Evolutionary conservation across 2,329 filamentous ascomycete species (phyloP), one percentile per base, ranked within the genome.

Genomic region (Scopulariopsis brevicaulis): DNA sequence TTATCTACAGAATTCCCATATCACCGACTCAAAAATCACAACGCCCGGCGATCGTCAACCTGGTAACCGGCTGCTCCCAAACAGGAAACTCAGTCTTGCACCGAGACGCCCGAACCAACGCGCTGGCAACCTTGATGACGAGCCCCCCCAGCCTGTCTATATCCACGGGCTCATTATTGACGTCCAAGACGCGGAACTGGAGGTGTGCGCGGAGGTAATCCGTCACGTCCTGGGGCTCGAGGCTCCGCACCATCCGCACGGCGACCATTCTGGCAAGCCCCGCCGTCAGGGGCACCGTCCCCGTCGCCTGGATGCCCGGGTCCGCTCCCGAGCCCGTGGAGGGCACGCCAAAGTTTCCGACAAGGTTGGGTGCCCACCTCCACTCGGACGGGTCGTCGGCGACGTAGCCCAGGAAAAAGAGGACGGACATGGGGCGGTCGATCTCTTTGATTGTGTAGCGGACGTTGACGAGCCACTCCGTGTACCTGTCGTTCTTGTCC

Each of bases 401-500:
- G 1, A 75, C 71, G 2, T 75, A 67, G 0, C 84, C 87, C 1
- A 90, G 66, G 70, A 91, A 92, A 59, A 92, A 73, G 65, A 86
- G 81, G 22, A 93, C 73, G 0, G 62, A 63, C 57, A 86, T 89
- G 0, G 85, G 82, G 1, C 78, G 80, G 12, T 78, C 74, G 10
- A 87, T 69, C 2, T 82, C 81, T 59, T 81, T 78, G 61, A 83
- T 85, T 57, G 77, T 74, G 24, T 85, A 81, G 18, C 75, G 73
- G 52, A 92, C 77, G 64, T 87, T 89, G 63, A 82, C 83, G 25
- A 84, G 76, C 81, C 88, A 93, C 64, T 92, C 79, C 6, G 74
- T 75, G 64, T 84, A 83, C 40, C 22, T 24, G 11, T 66, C 65
- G 52, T 69, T 69, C 14, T 74, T 63, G 2, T 67, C 65, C 40